Conservation (phyloP, 2,329 filamentous ascomycete species). For the Colletotrichum phormii region DNA sequence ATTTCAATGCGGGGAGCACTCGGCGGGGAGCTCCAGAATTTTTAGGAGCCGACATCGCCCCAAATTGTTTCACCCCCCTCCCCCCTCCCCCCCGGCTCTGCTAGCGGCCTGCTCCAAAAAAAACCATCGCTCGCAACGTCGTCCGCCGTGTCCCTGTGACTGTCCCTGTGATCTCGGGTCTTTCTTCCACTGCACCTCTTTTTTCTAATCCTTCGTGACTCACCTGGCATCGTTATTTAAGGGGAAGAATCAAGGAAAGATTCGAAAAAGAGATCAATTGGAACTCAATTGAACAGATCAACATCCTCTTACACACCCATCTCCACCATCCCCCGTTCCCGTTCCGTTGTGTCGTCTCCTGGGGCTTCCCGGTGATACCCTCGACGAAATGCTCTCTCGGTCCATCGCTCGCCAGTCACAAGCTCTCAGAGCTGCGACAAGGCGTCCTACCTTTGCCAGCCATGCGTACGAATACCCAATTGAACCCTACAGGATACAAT, state of each 20-base stretch:
- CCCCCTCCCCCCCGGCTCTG: not conserved
- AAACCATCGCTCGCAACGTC: conserved; percentile 13
- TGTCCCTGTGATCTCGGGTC: conserved; percentile 44
- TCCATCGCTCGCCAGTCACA: conserved; percentile 38
- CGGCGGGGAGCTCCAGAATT: conserved; percentile 43
- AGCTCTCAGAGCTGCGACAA: conserved; percentile 41
- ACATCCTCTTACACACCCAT: not conserved
- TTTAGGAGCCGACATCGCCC: conserved; percentile 48
- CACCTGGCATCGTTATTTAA: conserved; percentile 24
- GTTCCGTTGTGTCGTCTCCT: not conserved
- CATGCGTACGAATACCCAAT: conserved; percentile 39
- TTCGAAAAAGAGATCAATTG: not conserved
- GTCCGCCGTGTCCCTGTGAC: conserved; percentile 43
- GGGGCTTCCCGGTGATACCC: conserved; percentile 16
- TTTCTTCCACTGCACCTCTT: conserved; percentile 15
- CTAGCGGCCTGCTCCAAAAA: not conserved
- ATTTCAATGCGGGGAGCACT: conserved; percentile 42
- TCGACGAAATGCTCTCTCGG: conserved; percentile 39
- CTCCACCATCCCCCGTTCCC: conserved; percentile 3
- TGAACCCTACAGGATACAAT: not conserved
- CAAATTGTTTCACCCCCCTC: conserved; percentile 39
- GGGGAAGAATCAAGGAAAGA: conserved; percentile 3
- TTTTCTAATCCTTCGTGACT: conserved; percentile 35
- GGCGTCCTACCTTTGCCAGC: conserved; percentile 32
- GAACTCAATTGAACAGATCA: conserved; percentile 5